Evolutionary conservation across 352 stramenopile species (phyloP), one percentile per base, ranked within the genome.

Genomic region (Pythium aphanidermatum): DNA sequence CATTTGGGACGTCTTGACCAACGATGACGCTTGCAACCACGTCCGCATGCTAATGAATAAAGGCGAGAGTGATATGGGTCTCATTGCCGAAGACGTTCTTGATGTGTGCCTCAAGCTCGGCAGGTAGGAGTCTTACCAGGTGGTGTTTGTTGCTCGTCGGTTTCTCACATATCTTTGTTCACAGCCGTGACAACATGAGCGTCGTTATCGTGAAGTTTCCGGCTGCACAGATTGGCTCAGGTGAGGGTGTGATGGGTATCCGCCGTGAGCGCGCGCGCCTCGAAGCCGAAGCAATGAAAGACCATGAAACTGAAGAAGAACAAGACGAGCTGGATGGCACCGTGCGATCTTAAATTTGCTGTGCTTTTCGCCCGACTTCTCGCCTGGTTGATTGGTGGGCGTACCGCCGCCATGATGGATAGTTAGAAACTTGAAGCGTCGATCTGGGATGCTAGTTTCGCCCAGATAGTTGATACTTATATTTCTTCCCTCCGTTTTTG

Each of bases 1-100:
- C 30, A 95, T 97, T 41, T 97, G 91, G 89, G 91, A 97, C 41
- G 89, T 97, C 27, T 95, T 97, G 79, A 79, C 55, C 36, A 95
- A 96, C 48, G 80, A 97, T 54, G 78, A 95, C 41, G 70, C 82
- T 20, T 90, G 86, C 39, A 69, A 81, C 24, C 95, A 89, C 57
- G 83, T 96, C 25, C 77, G 80, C 25, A 63, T 76, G 40, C 65
- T 92, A 7, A 74, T 95, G 64, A 53, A 52, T 45, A 71, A 81
- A 26, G 80, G 80, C 42, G 75, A 93, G 51, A 56, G 34, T 27
- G 65, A 85, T 49, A 54, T 91, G 58, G 67, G 70, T 14, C 64
- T 93, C 36, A 81, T 91, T 51, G 75, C 75, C 24, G 78, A 93
- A 65, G 78, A 93, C 41, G 64, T 93, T 37, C 37, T 90, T 31